Evolutionary conservation across 2,329 filamentous ascomycete species (phyloP), one percentile per base, ranked within the genome.

Genomic region (Pestalotiopsis sp.): DNA sequence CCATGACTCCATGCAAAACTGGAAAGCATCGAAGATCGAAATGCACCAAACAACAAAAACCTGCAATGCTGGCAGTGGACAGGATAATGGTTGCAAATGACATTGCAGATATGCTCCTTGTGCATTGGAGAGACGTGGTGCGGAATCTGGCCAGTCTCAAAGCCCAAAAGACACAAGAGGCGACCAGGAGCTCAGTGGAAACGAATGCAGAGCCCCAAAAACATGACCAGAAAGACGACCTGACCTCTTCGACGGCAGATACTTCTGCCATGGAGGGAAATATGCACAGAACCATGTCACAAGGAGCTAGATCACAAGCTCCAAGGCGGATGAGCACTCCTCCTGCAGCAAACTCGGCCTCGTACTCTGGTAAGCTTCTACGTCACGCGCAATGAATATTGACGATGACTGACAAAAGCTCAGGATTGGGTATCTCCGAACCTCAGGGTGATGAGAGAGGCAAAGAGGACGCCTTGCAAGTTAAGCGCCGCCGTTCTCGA

Each of bases 51-150:
- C 74, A 75, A 14, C 70, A 68, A 25, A 68, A 71, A 3, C 64
- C 69, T 1, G 71, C 74, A 0, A 69, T 78, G 2, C 74, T 80
- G 4, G 76, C 78, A 0, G 77, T 91, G 20, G 85, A 90, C 79
- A 91, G 88, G 71, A 81, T 90, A 25, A 82, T 84, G 59, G 78
- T 90, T 66, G 88, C 88, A 12, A 90, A 89, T 69, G 79, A 80
- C 39, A 85, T 92, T 38, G 82, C 88, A 0, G 88, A 91, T 75
- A 91, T 92, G 89, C 79, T 92, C 4, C 88, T 92, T 63, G 81
- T 85, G 1, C 85, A 91, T 70, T 92, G 90, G 91, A 82, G 87
- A 68, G 88, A 91, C 62, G 83, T 91, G 12, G 87, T 91, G 58
- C 82, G 84, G 52, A 87, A 92, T 68, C 85, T 92, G 81, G 86